A percentile compares a stretch with the other conserved stretches of the same genome.
These are phyloP conservation scores for Liquidambar formosana DNA, from an alignment of 164 flowering plant genomes.

Conservation along the genomic window DNA sequence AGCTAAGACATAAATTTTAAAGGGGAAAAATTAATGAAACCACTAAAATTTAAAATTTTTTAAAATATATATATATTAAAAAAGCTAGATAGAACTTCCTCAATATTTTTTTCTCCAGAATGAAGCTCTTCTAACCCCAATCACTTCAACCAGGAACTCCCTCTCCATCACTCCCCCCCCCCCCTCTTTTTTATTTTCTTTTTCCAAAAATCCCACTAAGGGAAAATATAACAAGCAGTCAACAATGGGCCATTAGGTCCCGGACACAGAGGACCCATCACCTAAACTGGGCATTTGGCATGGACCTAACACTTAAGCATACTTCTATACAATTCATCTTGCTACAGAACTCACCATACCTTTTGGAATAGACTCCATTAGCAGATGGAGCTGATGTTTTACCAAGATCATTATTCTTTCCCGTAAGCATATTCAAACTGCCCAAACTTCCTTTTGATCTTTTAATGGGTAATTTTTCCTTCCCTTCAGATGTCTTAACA, in stretches of 20 bases:
- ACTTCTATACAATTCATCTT: neutral
- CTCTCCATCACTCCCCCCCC: too few species aligned
- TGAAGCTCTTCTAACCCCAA: too few species aligned
- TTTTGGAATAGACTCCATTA: constrained; percentile 79
- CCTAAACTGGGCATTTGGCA: neutral
- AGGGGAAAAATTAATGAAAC: too few species aligned
- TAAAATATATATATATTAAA: too few species aligned
- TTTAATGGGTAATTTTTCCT: constrained; percentile 85
- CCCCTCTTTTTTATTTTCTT: too few species aligned
- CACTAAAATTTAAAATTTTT: too few species aligned
- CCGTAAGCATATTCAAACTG: constrained; percentile 66
- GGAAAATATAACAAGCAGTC: neutral
- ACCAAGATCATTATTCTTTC: constrained; percentile 52
- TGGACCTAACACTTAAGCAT: neutral
- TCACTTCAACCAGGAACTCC: too few species aligned
- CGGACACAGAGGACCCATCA: neutral
- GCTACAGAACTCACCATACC: constrained; percentile 41
- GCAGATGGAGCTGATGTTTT: constrained; percentile 64
- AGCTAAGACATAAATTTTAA: too few species aligned
- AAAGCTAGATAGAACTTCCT: too few species aligned
- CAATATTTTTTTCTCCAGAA: too few species aligned
- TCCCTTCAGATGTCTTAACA: constrained; percentile 75
- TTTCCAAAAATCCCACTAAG: neutral
- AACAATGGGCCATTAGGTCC: neutral
- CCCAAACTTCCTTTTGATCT: constrained; percentile 83